These are phyloP conservation scores for Pestalotiopsis sp. DNA, from an alignment of 2,329 filamentous ascomycete species.

Conservation along the genomic window DNA sequence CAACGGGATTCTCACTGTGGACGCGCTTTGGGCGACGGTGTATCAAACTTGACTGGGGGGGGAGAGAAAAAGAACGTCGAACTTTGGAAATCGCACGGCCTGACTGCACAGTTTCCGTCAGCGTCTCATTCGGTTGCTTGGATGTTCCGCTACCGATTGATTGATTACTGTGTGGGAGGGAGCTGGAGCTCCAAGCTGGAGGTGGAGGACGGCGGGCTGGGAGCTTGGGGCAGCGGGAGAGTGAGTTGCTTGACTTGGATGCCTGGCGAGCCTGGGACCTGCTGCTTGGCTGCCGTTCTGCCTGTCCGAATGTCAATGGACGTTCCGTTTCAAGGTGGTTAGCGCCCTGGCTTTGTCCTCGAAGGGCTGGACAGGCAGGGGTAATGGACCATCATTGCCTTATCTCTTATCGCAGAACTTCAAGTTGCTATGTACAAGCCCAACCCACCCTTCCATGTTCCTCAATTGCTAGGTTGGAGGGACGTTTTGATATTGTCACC, in stretches of 20 bases:
- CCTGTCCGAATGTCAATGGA: too few species aligned
- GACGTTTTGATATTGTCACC: not conserved
- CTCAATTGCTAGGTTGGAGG: not conserved
- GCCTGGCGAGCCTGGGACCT: too few species aligned
- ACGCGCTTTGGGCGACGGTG: constrained; percentile 8
- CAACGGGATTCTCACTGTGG: constrained; percentile 16
- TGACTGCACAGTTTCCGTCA: constrained; percentile 12
- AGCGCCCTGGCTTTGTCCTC: too few species aligned
- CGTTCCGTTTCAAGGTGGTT: too few species aligned
- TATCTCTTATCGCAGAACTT: not conserved
- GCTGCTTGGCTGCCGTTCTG: too few species aligned
- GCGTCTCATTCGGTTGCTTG: not conserved
- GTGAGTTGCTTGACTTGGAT: too few species aligned
- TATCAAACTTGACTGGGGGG: not conserved
- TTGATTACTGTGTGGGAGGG: not conserved
- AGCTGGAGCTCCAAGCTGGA: too few species aligned
- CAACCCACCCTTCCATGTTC: not conserved
- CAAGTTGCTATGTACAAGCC: not conserved
- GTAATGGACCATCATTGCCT: too few species aligned
- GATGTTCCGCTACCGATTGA: constrained; percentile 6
- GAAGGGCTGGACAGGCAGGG: too few species aligned
- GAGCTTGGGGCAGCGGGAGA: too few species aligned
- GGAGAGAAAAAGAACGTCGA: constrained; percentile 7
- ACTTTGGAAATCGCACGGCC: constrained; percentile 11
- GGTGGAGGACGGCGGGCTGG: too few species aligned